Evolutionary conservation across 2,329 filamentous ascomycete genomes (phyloP).

Genomic region (Parascedosporium putredinis): DNA sequence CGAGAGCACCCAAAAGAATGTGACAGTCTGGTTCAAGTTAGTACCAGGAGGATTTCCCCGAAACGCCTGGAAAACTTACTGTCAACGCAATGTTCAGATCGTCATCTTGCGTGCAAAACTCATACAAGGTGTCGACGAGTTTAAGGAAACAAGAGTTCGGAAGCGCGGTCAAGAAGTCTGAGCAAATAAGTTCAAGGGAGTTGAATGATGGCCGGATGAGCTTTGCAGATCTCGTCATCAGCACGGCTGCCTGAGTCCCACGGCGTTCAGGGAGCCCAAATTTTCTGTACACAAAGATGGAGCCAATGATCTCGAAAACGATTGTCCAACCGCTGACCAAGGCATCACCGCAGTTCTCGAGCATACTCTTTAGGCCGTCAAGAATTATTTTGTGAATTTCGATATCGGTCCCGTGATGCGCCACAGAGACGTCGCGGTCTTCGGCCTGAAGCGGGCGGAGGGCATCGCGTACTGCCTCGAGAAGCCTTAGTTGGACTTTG

Average conservation of each 20-base stretch:
- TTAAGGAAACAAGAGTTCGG: constrained; percentile 62
- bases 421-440: constrained; percentile 42
- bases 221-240: constrained; percentile 54
- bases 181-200: constrained; percentile 85
- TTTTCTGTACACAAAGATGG: constrained; percentile 53
- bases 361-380: constrained; percentile 67
- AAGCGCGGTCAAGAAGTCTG: constrained; percentile 74
- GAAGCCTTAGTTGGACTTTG: constrained; percentile 59
- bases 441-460: constrained; percentile 46
- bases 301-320: constrained; percentile 75
- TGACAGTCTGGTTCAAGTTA: constrained; percentile 54
- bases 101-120: constrained; percentile 80
- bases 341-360: constrained; percentile 82
- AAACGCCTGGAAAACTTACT: constrained; percentile 46
- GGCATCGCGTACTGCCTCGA: constrained; percentile 55
- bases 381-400: constrained; percentile 74
- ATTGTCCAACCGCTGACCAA: constrained; percentile 76
- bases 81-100: constrained; percentile 94
- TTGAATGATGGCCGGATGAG: constrained; percentile 81
- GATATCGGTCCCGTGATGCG: constrained; percentile 54
- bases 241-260: constrained; percentile 19
- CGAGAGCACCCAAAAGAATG: constrained; percentile 95
- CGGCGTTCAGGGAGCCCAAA: constrained; percentile 22
- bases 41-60: too few relatives aligned
- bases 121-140: constrained; percentile 77